Evolutionary conservation across 768 basidiomycete genomes (phyloP).

Genomic region (Sarcomyxa edulis): DNA sequence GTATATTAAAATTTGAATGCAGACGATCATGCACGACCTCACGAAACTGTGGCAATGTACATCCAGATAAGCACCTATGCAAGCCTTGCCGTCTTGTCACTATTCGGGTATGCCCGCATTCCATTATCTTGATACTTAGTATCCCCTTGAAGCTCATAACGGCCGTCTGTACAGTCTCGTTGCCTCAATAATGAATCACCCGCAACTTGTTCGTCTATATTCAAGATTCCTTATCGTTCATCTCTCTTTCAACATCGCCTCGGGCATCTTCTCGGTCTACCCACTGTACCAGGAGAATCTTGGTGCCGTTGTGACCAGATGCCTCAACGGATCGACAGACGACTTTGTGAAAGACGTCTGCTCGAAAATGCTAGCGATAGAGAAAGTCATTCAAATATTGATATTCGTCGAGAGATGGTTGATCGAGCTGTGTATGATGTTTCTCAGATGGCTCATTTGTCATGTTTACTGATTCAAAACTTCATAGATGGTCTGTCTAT

Average conservation of each 20-base stretch:
- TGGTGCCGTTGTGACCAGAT: too few species aligned
- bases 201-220: conserved; percentile 38
- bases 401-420: too few species aligned
- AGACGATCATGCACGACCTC: conserved; percentile 26
- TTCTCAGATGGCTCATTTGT: too few species aligned
- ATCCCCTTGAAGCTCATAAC: background rate
- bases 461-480: too few species aligned
- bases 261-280: conserved; percentile 44
- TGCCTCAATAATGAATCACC: conserved; percentile 36
- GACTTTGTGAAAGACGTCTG: too few species aligned
- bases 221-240: conserved; percentile 37
- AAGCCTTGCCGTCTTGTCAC: conserved; percentile 38
- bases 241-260: conserved; percentile 39
- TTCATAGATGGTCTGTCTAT: too few species aligned
- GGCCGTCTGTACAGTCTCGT: conserved; percentile 28
- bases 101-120: conserved; percentile 39
- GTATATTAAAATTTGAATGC: background rate
- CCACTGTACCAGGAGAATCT: conserved; percentile 40
- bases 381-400: too few species aligned
- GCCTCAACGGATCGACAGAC: too few species aligned
- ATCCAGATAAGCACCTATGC: conserved; percentile 44
- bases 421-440: too few species aligned
- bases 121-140: background rate
- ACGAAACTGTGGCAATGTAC: conserved; percentile 39
- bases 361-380: too few species aligned